phyloP scores from a whole-genome alignment of 2,329 filamentous ascomycete species.

The Phaeosphaeria sp. region DNA sequence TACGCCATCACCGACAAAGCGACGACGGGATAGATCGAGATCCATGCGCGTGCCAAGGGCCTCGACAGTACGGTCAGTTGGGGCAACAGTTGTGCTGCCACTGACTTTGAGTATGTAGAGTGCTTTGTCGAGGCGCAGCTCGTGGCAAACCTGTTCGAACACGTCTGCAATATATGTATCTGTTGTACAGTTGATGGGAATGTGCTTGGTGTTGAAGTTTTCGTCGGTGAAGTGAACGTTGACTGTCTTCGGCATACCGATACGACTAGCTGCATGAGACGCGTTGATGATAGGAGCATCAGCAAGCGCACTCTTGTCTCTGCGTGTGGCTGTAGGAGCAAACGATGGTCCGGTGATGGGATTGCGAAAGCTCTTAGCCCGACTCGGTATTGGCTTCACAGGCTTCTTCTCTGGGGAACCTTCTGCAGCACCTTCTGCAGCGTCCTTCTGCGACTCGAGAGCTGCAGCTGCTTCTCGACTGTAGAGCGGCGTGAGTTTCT shows the following conservation, averaged over 20 bases:
- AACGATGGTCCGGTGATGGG: constrained; percentile 60
- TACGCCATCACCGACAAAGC: constrained; percentile 77
- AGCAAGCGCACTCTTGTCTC: constrained; percentile 52
- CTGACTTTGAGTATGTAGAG: constrained; percentile 80
- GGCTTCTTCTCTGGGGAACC: constrained; percentile 28
- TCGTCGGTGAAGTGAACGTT: constrained; percentile 75
- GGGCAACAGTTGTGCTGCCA: constrained; percentile 74
- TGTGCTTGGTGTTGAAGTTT: constrained; percentile 71
- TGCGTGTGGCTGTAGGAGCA: constrained; percentile 53
- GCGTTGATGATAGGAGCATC: constrained; percentile 52
- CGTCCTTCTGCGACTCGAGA: constrained; percentile 27
- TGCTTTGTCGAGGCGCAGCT: constrained; percentile 78
- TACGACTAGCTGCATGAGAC: constrained; percentile 59
- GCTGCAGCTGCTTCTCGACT: constrained; percentile 59
- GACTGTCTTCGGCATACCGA: constrained; percentile 73
- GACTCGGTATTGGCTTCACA: constrained; percentile 39
- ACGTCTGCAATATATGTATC: constrained; percentile 85
- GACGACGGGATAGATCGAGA: constrained; percentile 75
- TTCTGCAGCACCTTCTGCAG: constrained; percentile 15
- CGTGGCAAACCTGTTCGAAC: constrained; percentile 77
- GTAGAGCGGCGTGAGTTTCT: constrained; percentile 70
- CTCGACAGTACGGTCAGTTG: constrained; percentile 78
- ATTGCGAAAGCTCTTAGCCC: constrained; percentile 55
- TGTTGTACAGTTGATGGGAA: constrained; percentile 77
- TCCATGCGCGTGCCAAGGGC: constrained; percentile 78